Evolutionary conservation across 2,329 filamentous ascomycete species (phyloP).

Genomic region (Cladosporium sp.): DNA sequence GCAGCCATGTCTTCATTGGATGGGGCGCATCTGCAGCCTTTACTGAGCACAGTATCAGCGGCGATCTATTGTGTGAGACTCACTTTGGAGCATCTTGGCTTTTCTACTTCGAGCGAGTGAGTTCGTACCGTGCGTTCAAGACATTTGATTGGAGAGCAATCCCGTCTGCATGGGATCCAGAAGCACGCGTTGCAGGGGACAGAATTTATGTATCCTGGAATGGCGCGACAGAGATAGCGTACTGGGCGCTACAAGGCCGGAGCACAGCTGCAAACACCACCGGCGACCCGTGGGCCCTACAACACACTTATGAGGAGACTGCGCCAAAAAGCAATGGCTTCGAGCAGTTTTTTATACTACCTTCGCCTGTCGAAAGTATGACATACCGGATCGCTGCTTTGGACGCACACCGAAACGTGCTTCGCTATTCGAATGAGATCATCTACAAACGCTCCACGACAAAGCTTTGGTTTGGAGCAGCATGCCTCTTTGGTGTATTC

Average conservation of each 20-base stretch:
- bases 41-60: conserved; percentile 27
- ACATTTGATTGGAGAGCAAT: conserved; percentile 32
- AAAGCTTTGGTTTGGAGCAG: not conserved
- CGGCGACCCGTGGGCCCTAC: no score
- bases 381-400: conserved; percentile 26
- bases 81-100: conserved; percentile 31
- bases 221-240: conserved; percentile 31
- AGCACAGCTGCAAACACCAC: not conserved
- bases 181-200: conserved; percentile 16
- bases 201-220: conserved; percentile 30
- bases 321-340: not conserved
- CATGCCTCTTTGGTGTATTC: not conserved
- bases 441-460: not conserved
- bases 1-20: conserved; percentile 26
- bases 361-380: not conserved
- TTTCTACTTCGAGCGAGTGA: conserved; percentile 34
- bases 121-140: conserved; percentile 40
- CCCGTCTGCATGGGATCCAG: conserved; percentile 29
- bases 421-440: conserved; percentile 21
- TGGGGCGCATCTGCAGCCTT: conserved; percentile 32
- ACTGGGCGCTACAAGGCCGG: conserved; percentile 27
- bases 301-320: not conserved
- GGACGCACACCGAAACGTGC: conserved; percentile 21
- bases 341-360: not conserved
- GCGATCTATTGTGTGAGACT: conserved; percentile 30